Percentiles rank a stretch among this genome's conserved stretches.
phyloP scores from a whole-genome alignment of 495 filamentous ascomycete species.

The Aspergillus egyptiacus region DNA sequence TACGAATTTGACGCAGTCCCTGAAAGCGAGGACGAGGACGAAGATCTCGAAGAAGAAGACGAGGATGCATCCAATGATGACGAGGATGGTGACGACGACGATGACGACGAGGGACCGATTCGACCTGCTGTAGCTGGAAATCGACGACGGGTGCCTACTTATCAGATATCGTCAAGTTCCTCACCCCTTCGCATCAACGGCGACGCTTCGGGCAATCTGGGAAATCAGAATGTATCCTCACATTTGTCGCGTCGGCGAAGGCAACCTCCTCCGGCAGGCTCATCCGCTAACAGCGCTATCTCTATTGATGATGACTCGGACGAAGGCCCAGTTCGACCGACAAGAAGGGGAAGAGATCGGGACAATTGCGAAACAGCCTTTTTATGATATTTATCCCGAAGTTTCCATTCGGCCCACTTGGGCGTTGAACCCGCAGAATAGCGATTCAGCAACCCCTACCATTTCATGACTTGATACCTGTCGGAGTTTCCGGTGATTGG shows the following conservation, averaged over 20 bases:
- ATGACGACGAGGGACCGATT: conserved; percentile 26
- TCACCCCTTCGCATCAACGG: conserved; percentile 10
- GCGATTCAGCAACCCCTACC: background rate
- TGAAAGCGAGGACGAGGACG: background rate
- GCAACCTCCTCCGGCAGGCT: conserved; percentile 9
- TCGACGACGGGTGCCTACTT: conserved; percentile 15
- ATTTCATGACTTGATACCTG: conserved; percentile 7
- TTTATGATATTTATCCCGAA: background rate
- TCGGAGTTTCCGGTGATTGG: conserved; percentile 5
- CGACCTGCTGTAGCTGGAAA: conserved; percentile 16
- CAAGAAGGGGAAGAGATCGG: conserved; percentile 21
- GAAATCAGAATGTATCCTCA: background rate
- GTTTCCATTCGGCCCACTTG: background rate
- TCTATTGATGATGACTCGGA: conserved; percentile 29
- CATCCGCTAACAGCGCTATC: conserved; percentile 21
- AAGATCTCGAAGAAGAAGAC: background rate
- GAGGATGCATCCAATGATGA: conserved; percentile 12
- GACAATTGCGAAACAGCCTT: conserved; percentile 4
- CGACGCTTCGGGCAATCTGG: background rate
- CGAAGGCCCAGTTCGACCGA: conserved; percentile 29
- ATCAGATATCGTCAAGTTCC: conserved; percentile 12
- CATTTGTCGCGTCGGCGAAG: background rate
- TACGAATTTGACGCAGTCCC: background rate
- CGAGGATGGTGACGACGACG: conserved; percentile 16
- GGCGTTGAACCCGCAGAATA: background rate